Evolutionary conservation across 495 filamentous ascomycete genomes (phyloP).

Genomic region (Pyrenula aspistea): DNA sequence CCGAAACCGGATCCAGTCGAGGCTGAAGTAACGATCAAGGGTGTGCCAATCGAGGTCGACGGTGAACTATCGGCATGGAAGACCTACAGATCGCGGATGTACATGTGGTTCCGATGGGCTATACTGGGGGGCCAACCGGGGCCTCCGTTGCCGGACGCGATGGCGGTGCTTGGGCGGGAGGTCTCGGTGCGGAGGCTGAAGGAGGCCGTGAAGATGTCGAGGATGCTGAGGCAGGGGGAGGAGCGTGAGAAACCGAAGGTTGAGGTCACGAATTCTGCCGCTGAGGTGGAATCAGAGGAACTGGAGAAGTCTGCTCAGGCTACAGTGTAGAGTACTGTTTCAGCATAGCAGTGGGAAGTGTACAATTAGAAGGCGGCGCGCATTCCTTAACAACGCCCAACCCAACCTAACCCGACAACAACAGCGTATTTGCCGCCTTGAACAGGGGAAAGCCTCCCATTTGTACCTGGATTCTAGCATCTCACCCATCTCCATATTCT

Average conservation of each 20-base stretch:
- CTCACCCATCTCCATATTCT: too few species aligned
- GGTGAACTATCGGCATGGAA: constrained; percentile 13
- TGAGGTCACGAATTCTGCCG: too few species aligned
- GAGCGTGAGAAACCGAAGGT: background rate
- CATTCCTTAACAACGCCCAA: too few species aligned
- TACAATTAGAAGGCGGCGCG: too few species aligned
- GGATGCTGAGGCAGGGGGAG: background rate
- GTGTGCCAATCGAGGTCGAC: constrained; percentile 5
- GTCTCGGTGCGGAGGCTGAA: constrained; percentile 44
- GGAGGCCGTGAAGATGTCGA: constrained; percentile 27
- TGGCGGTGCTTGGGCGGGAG: constrained; percentile 51
- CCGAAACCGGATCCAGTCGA: constrained; percentile 1
- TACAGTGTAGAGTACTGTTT: too few species aligned
- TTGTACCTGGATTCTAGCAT: too few species aligned
- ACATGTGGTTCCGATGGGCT: constrained; percentile 57
- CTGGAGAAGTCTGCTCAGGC: too few species aligned
- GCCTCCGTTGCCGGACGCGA: constrained; percentile 41
- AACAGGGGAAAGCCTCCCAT: too few species aligned
- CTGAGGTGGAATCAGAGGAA: too few species aligned
- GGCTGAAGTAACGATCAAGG: background rate
- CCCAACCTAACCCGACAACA: too few species aligned
- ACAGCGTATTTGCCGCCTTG: too few species aligned
- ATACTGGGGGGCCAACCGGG: constrained; percentile 46
- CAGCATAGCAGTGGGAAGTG: too few species aligned
- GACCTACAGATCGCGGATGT: constrained; percentile 29